phyloP scores from a whole-genome alignment of 2,329 filamentous ascomycete species.

The Graphium sp. region DNA sequence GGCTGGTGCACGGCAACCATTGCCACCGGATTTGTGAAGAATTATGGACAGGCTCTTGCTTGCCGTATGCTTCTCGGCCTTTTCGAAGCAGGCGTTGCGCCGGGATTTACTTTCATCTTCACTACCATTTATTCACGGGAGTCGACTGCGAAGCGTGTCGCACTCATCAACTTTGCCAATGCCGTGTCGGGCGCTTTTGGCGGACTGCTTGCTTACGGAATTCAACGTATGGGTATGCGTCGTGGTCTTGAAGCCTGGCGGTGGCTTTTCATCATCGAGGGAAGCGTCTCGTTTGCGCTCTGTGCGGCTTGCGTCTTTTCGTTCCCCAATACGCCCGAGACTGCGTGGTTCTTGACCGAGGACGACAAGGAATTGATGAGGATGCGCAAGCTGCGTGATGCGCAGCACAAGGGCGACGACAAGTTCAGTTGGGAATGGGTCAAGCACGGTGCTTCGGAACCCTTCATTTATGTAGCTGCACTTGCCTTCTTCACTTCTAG shows the following conservation, averaged over 20 bases:
- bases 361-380: conserved; percentile 9
- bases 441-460: too few species aligned
- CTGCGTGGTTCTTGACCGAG: conserved; percentile 11
- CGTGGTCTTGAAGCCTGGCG: conserved; percentile 25
- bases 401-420: conserved; percentile 6
- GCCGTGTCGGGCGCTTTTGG: conserved; percentile 21
- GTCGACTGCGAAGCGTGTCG: conserved; percentile 11
- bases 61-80: conserved; percentile 8
- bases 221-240: conserved; percentile 35
- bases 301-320: conserved; percentile 33
- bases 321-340: conserved; percentile 11
- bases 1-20: conserved; percentile 12
- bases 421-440: conserved; percentile 10
- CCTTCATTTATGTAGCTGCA: conserved; percentile 15
- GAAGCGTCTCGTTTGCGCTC: conserved; percentile 23
- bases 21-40: conserved; percentile 13
- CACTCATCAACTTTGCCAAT: conserved; percentile 21
- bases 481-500: conserved; percentile 13
- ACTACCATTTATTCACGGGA: conserved; percentile 20
- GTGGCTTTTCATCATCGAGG: conserved; percentile 54
- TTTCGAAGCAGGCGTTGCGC: conserved; percentile 9
- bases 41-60: conserved; percentile 10
- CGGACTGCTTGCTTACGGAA: conserved; percentile 30
- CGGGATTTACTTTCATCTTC: conserved; percentile 10
- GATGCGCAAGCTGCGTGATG: conserved; percentile 5